phyloP scores from a whole-genome alignment of 2,329 filamentous ascomycete species.

The Talaromyces pinophilus region DNA sequence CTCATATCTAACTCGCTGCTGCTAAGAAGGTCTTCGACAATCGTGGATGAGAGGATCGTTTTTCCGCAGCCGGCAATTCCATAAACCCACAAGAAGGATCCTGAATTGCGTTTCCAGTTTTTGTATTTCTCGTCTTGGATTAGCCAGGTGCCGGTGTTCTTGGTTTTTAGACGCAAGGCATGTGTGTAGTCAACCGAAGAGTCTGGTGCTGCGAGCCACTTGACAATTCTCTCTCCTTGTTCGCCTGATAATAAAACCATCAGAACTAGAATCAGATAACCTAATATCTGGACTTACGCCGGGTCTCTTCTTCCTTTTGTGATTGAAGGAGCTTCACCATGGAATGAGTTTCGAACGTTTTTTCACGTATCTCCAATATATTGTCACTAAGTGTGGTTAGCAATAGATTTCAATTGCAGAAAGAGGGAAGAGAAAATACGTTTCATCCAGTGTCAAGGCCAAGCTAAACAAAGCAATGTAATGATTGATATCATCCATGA shows the following conservation, averaged over 20 bases:
- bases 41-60: constrained; percentile 42
- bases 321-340: constrained; percentile 13
- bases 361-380: constrained; percentile 19
- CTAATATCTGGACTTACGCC: constrained; percentile 5
- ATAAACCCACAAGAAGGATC: constrained; percentile 44
- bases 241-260: not conserved
- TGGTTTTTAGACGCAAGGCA: constrained; percentile 9
- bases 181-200: constrained; percentile 17
- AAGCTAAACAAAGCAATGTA: constrained; percentile 18
- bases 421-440: constrained; percentile 5
- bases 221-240: constrained; percentile 5
- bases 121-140: not conserved
- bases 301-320: constrained; percentile 12
- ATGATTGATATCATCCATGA: constrained; percentile 19
- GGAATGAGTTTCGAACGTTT: constrained; percentile 14
- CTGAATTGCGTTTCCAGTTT: constrained; percentile 1
- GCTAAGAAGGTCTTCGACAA: constrained; percentile 34
- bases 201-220: constrained; percentile 20
- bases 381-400: constrained; percentile 11
- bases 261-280: not conserved
- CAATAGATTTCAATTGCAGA: not conserved
- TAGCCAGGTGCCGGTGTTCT: constrained; percentile 21
- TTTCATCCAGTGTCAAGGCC: constrained; percentile 15
- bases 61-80: constrained; percentile 47
- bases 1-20: constrained; percentile 29